A percentile compares a stretch with the other conserved stretches of the same genome.
phyloP scores from a whole-genome alignment of 345 rosid genomes.

The Euphorbia pulcherrima region DNA sequence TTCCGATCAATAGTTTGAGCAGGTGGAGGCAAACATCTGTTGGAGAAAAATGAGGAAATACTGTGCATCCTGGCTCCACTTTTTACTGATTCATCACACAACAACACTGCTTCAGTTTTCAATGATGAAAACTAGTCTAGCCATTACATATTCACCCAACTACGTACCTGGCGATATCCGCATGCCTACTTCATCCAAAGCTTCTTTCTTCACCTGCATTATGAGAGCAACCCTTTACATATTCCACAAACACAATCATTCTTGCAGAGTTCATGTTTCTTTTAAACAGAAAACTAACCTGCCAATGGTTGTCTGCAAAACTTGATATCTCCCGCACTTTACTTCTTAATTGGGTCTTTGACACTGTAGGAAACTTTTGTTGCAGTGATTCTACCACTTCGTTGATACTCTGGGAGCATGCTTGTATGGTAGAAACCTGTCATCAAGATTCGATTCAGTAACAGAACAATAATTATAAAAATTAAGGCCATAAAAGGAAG shows the following conservation, averaged over 20 bases:
- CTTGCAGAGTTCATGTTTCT: no score
- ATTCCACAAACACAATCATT: no score
- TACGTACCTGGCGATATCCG: slow-evolving; percentile 53
- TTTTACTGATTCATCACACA: slow-evolving; percentile 31
- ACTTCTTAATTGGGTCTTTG: slow-evolving; percentile 62
- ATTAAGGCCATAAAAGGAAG: slow-evolving; percentile 1
- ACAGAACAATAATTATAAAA: neutral
- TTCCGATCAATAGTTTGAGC: slow-evolving; percentile 20
- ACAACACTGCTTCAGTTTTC: neutral
- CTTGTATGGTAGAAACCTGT: slow-evolving; percentile 68
- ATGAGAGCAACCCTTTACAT: neutral
- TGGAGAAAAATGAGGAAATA: slow-evolving; percentile 68
- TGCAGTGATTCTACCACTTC: slow-evolving; percentile 70
- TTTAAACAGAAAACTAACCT: slow-evolving; percentile 47
- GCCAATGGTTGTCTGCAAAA: slow-evolving; percentile 77
- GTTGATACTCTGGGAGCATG: slow-evolving; percentile 60
- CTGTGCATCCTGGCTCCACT: slow-evolving; percentile 36
- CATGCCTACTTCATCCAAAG: slow-evolving; percentile 59
- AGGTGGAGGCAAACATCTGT: slow-evolving; percentile 82
- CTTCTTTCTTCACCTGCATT: slow-evolving; percentile 69
- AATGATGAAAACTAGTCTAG: no score
- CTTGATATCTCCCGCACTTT: slow-evolving; percentile 86
- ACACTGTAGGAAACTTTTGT: slow-evolving; percentile 57
- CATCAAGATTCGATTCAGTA: slow-evolving; percentile 27
- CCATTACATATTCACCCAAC: neutral